Base-by-base conservation (phyloP, 1,139 yeast species). In the Protomyces gravidus region DNA sequence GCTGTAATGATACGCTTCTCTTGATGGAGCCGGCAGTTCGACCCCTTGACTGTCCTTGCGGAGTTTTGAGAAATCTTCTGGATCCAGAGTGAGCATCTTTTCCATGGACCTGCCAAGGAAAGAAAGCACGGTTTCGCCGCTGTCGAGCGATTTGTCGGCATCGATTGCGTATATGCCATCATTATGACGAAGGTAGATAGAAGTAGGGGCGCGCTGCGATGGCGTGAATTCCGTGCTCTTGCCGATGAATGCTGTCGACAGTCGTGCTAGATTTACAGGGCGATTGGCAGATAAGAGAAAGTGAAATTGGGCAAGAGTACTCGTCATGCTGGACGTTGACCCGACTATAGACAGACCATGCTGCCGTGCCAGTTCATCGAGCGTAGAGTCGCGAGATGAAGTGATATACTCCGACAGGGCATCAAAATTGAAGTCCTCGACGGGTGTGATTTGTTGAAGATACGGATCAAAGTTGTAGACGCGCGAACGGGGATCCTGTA, bases 241-340 rank as follows among this genome's bases (percentile, higher is more conserved):
- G 32, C 62, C 26, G 4, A 67, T 69, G 62, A 79, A 80, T 57
- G 73, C 70, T 59, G 74, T 75, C 0, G 85, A 76, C 27, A 84
- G 70, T 13, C 72, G 69, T 15, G 72, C 65, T 2, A 79, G 70
- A 56, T 78, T 77, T 1, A 80, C 76, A 1, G 78, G 79, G 58
- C 86, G 74, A 67, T 80, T 77, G 67, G 85, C 83, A 28, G 95
- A 81, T 11, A 92, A 68, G 21, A 84, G 69, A 63, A 72, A 77
- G 71, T 92, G 96, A 64, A 90, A 76, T 61, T 89, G 95, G 11
- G 83, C 77, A 56, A 92, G 76, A 0, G 85, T 73, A 0, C 84
- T 78, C 0, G 97, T 89, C 86, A 92, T 79, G 1, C 96, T 86
- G 23, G 95, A 86, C 0, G 97, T 89, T 0, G 97, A 89, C 1